phyloP scores from a whole-genome alignment of 2,329 filamentous ascomycete species.

The Paecilomyces niveus region DNA sequence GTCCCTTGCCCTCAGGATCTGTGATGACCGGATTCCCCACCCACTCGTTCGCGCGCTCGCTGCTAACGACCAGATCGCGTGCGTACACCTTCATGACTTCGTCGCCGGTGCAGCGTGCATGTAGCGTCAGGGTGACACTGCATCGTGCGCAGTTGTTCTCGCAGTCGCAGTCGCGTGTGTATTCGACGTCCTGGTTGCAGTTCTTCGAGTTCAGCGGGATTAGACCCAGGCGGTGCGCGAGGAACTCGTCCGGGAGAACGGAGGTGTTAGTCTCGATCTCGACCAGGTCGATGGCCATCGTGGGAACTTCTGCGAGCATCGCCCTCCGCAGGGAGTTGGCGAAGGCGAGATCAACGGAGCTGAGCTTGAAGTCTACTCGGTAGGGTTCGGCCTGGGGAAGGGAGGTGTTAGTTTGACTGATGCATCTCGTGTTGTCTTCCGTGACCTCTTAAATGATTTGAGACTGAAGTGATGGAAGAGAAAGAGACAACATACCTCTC shows the following conservation, averaged over 20 bases:
- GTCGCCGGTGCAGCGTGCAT: conserved; percentile 77
- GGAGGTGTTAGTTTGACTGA: conserved; percentile 3
- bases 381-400: conserved; percentile 61
- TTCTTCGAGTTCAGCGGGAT: conserved; percentile 81
- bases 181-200: conserved; percentile 70
- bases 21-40: conserved; percentile 77
- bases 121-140: conserved; percentile 74
- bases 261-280: conserved; percentile 90
- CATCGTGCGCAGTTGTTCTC: conserved; percentile 92
- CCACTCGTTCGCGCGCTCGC: conserved; percentile 62
- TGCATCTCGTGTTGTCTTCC: background rate
- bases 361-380: conserved; percentile 86
- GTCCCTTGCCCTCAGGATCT: conserved; percentile 73
- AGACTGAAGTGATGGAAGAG: background rate
- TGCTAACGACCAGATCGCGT: conserved; percentile 70
- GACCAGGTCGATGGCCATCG: conserved; percentile 88
- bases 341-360: conserved; percentile 80
- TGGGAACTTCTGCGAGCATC: conserved; percentile 90
- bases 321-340: conserved; percentile 87
- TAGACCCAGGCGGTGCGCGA: conserved; percentile 84
- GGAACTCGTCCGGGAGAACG: conserved; percentile 93
- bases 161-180: conserved; percentile 93
- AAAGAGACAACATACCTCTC: conserved; percentile 27
- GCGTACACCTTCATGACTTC: conserved; percentile 93
- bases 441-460: background rate